Percentiles rank a stretch among this genome's conserved stretches.
Evolutionary conservation across 2,329 filamentous ascomycete species (phyloP).

Genomic region (Exophiala aquamarina): DNA sequence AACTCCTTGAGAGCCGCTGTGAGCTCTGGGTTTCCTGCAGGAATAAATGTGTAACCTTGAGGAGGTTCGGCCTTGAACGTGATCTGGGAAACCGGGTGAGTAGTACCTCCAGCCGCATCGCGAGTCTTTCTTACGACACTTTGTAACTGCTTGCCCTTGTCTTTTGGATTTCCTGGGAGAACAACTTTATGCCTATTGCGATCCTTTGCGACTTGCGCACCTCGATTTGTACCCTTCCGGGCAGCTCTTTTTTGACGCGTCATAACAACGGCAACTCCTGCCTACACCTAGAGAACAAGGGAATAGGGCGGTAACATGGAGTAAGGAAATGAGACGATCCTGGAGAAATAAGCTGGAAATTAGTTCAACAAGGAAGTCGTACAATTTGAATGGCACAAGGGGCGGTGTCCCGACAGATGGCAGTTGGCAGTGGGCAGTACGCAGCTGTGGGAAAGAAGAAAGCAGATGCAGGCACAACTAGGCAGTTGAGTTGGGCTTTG

Average conservation of each 20-base stretch:
- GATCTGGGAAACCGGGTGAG: conserved; percentile 42
- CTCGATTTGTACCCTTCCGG: conserved; percentile 17
- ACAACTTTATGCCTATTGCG: conserved; percentile 56
- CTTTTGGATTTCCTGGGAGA: conserved; percentile 57
- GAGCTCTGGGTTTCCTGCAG: conserved; percentile 59
- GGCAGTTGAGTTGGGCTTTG: too few relatives aligned
- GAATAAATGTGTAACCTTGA: conserved; percentile 61
- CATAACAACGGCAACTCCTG: conserved; percentile 10
- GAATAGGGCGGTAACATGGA: conserved; percentile 12
- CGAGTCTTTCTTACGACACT: conserved; percentile 45
- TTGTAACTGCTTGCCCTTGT: conserved; percentile 58
- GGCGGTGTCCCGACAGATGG: background rate
- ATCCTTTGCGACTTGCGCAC: conserved; percentile 30
- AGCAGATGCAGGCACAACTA: too few relatives aligned
- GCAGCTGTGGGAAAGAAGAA: too few relatives aligned
- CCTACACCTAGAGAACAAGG: conserved; percentile 16
- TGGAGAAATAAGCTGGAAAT: conserved; percentile 6
- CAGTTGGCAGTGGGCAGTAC: too few relatives aligned
- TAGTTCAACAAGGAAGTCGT: background rate
- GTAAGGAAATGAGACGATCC: conserved; percentile 1
- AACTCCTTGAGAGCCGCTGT: conserved; percentile 61
- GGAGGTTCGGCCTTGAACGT: conserved; percentile 57
- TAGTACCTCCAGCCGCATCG: conserved; percentile 4
- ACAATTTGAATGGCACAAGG: background rate
- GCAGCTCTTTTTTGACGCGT: conserved; percentile 16